Conservation (phyloP, 2,329 filamentous ascomycete genomes). For the Fusarium graminum region DNA sequence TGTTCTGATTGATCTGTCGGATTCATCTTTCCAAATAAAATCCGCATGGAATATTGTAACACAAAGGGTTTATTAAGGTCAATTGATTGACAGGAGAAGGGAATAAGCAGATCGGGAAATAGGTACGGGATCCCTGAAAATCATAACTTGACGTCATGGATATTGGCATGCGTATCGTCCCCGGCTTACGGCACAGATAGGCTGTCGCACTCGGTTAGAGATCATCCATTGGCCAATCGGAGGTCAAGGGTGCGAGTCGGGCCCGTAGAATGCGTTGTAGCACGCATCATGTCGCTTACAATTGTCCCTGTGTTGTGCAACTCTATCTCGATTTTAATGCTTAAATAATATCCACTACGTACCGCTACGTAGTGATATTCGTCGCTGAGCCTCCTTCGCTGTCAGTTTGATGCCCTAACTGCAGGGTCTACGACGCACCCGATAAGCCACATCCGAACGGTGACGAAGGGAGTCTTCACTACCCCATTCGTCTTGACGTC, state of each 20-base stretch:
- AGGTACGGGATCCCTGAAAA: constrained; percentile 1
- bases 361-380: background rate
- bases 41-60: background rate
- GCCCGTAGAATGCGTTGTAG: constrained; percentile 3
- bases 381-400: background rate
- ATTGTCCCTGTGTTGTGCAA: background rate
- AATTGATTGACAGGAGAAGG: background rate
- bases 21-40: constrained; percentile 1
- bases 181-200: constrained; percentile 24
- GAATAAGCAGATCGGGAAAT: constrained; percentile 15
- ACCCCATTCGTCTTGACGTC: no score
- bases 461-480: no score
- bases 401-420: no score
- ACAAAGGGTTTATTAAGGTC: background rate
- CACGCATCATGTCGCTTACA: background rate
- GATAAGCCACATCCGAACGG: background rate
- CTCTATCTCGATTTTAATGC: background rate
- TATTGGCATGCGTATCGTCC: constrained; percentile 14
- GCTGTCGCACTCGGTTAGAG: constrained; percentile 16
- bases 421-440: no score
- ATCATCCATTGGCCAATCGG: background rate
- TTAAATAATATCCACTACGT: background rate
- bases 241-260: accelerated
- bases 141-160: constrained; percentile 27
- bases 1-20: background rate